phyloP scores from a whole-genome alignment of 1,284 basidiomycete genomes.

The Cryptococcus sp. region DNA sequence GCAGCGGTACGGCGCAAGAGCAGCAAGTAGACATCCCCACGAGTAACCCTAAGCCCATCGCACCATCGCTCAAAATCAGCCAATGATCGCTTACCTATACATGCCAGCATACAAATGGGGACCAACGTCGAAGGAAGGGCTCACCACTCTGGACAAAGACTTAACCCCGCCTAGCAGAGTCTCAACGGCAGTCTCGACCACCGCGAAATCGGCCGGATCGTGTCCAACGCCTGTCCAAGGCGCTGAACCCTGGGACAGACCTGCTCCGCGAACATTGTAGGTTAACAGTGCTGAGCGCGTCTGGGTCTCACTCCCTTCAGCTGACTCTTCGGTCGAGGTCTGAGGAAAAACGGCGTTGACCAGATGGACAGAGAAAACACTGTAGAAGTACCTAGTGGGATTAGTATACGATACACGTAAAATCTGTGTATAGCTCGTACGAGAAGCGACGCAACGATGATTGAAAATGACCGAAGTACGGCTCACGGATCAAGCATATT shows the following conservation, averaged over 20 bases:
- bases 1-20: constrained; percentile 16
- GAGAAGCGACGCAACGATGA: background rate
- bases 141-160: constrained; percentile 27
- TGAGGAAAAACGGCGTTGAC: background rate
- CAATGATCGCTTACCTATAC: background rate
- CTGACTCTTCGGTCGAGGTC: background rate
- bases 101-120: too few relatives aligned
- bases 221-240: constrained; percentile 29
- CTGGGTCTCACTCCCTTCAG: background rate
- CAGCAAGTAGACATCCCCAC: constrained; percentile 35
- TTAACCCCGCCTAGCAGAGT: constrained; percentile 20
- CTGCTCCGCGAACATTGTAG: constrained; percentile 45
- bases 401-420: background rate
- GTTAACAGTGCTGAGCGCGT: constrained; percentile 27
- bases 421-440: too few relatives aligned
- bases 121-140: constrained; percentile 3
- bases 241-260: constrained; percentile 30
- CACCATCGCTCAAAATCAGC: constrained; percentile 2
- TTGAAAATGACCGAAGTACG: background rate
- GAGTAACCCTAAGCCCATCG: constrained; percentile 42
- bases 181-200: constrained; percentile 29
- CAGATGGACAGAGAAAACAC: too few relatives aligned
- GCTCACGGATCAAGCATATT: constrained; percentile 48
- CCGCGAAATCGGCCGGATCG: constrained; percentile 37
- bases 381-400: background rate